Percentiles rank a stretch among this genome's conserved stretches.
Evolutionary conservation across 2,329 filamentous ascomycete genomes (phyloP).

Genomic region (Leptodontidium sp.): DNA sequence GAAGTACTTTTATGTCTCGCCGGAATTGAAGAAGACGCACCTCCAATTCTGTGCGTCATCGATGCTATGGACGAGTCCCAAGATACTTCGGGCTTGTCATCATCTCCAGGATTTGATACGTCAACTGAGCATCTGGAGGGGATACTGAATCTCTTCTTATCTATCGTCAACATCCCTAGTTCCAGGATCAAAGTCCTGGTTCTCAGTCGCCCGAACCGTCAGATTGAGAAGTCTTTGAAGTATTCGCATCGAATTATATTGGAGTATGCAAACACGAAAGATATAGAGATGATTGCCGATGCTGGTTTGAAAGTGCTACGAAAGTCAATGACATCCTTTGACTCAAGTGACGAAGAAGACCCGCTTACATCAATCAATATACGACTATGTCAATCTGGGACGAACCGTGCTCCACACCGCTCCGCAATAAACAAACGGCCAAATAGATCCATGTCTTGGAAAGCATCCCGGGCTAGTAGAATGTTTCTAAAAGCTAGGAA

Average conservation of each 20-base stretch:
- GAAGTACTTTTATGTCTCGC: background rate
- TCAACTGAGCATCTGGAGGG: background rate
- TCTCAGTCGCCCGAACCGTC: background rate
- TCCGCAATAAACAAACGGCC: too few species aligned
- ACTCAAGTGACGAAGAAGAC: background rate
- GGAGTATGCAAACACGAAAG: background rate
- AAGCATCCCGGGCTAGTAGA: background rate
- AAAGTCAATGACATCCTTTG: background rate
- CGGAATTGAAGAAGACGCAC: background rate
- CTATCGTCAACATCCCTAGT: background rate
- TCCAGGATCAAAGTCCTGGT: background rate
- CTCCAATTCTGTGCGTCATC: background rate
- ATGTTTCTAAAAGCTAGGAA: too few species aligned
- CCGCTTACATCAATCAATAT: background rate
- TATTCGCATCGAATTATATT: background rate
- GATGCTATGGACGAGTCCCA: conserved; percentile 9
- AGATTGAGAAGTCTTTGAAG: background rate
- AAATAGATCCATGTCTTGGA: too few species aligned
- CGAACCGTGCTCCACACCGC: too few species aligned
- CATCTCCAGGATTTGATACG: background rate
- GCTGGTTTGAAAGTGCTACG: background rate
- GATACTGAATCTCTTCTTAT: background rate
- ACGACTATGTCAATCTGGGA: too few species aligned
- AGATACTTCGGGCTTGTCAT: background rate
- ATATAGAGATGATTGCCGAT: background rate